Percentiles rank a stretch among this genome's conserved stretches.
Evolutionary conservation across 768 basidiomycete species (phyloP).

Genomic region (Amanita jacksonii): DNA sequence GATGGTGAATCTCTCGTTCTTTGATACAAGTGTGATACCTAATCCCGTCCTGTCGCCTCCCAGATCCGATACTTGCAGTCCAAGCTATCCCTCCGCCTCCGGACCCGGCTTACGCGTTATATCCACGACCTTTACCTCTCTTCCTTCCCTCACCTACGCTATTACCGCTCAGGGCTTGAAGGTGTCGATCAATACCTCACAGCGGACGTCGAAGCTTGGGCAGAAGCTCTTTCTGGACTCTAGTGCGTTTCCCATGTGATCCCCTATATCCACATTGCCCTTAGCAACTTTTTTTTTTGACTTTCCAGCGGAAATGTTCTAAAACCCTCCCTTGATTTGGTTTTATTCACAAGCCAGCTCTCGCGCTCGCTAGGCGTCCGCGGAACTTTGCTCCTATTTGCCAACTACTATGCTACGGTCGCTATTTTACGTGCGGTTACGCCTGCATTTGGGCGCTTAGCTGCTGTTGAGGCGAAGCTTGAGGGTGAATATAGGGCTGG

Average conservation of each 20-base stretch:
- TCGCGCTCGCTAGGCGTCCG: slow-evolving; percentile 76
- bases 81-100: slow-evolving; percentile 70
- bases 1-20: slow-evolving; percentile 45
- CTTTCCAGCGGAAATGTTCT: slow-evolving; percentile 74
- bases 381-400: slow-evolving; percentile 74
- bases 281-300: neutral
- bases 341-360: slow-evolving; percentile 89
- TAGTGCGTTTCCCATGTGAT: slow-evolving; percentile 53
- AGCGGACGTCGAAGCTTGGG: slow-evolving; percentile 84
- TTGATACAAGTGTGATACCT: neutral
- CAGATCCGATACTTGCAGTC: slow-evolving; percentile 87
- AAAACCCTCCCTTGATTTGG: slow-evolving; percentile 84
- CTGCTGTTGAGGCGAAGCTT: slow-evolving; percentile 77
- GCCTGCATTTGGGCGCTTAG: slow-evolving; percentile 86
- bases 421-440: slow-evolving; percentile 77
- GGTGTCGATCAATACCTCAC: slow-evolving; percentile 91
- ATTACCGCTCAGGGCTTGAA: slow-evolving; percentile 56
- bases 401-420: slow-evolving; percentile 82
- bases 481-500: slow-evolving; percentile 90
- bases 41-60: too few species aligned
- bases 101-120: slow-evolving; percentile 84
- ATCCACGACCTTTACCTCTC: slow-evolving; percentile 89
- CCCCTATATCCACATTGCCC: neutral
- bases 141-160: slow-evolving; percentile 57
- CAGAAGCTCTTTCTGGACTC: slow-evolving; percentile 73